A percentile compares a stretch with the other conserved stretches of the same genome.
Conservation (phyloP, 179 eudicot genomes). For the Corrigiola litoralis region DNA sequence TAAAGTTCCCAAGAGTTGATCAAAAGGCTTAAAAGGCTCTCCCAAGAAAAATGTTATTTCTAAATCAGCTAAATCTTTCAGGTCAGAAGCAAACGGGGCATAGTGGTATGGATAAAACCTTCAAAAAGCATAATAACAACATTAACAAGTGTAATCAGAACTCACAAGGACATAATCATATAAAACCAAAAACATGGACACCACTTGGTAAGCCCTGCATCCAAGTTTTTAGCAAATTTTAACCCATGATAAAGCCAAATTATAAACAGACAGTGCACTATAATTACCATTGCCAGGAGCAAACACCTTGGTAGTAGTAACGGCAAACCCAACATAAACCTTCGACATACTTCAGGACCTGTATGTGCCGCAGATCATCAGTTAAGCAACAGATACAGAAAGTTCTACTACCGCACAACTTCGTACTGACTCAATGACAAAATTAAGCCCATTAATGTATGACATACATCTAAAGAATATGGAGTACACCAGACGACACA, state of each 20-base stretch:
- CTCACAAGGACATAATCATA: slow-evolving; percentile 1
- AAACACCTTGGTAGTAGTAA: slow-evolving; percentile 96
- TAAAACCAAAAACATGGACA: neutral
- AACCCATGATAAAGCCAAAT: neutral
- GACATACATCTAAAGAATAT: neutral
- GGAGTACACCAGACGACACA: neutral
- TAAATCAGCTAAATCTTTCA: slow-evolving; percentile 78
- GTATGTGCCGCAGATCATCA: slow-evolving; percentile 21
- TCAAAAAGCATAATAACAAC: slow-evolving; percentile 14
- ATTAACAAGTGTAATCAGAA: neutral
- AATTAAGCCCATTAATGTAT: neutral
- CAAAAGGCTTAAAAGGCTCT: slow-evolving; percentile 97
- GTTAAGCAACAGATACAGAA: neutral
- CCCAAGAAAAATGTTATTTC: slow-evolving; percentile 92
- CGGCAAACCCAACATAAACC: slow-evolving; percentile 99
- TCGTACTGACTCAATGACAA: neutral
- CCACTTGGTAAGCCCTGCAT: neutral
- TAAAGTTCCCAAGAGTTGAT: slow-evolving; percentile 93
- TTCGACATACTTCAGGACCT: slow-evolving; percentile 94
- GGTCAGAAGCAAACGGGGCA: slow-evolving; percentile 99
- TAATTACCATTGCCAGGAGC: slow-evolving; percentile 95
- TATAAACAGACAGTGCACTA: neutral
- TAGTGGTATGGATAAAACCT: slow-evolving; percentile 99
- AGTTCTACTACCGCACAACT: neutral
- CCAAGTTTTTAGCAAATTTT: neutral